Evolutionary conservation across 2,329 filamentous ascomycete genomes (phyloP).

Genomic region (Aureobasidium namibiae): DNA sequence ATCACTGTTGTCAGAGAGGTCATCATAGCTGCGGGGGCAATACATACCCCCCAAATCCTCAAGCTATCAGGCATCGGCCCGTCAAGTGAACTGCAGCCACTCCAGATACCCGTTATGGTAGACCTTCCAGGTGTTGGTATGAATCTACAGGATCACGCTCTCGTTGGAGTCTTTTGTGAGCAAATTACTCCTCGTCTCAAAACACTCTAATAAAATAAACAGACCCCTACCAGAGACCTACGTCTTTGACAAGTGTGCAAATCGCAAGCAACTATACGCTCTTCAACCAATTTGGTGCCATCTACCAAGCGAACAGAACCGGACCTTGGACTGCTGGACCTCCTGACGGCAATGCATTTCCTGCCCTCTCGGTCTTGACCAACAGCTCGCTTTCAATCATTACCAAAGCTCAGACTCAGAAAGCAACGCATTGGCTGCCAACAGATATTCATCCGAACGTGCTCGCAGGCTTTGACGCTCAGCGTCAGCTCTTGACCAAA

Average conservation of each 20-base stretch:
- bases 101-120: constrained; percentile 42
- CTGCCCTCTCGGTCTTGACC: constrained; percentile 19
- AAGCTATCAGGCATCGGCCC: constrained; percentile 49
- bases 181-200: background rate
- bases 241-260: constrained; percentile 3
- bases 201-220: background rate
- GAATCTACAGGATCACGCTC: constrained; percentile 52
- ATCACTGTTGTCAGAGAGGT: constrained; percentile 22
- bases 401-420: constrained; percentile 17
- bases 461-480: constrained; percentile 20
- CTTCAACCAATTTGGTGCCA: constrained; percentile 1
- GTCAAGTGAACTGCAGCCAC: constrained; percentile 35
- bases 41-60: constrained; percentile 25
- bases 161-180: constrained; percentile 15
- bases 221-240: constrained; percentile 8
- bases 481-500: constrained; percentile 18
- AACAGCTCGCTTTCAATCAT: constrained; percentile 17
- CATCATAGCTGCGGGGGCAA: constrained; percentile 23
- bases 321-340: constrained; percentile 21
- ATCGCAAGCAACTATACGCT: constrained; percentile 3
- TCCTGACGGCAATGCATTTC: constrained; percentile 23
- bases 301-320: constrained; percentile 22
- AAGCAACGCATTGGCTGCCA: constrained; percentile 18
- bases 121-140: constrained; percentile 56
- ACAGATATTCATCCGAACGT: constrained; percentile 16